These are phyloP conservation scores for Vitis rotundifolia DNA, from an alignment of 164 flowering plant genomes.

Conservation along the genomic window DNA sequence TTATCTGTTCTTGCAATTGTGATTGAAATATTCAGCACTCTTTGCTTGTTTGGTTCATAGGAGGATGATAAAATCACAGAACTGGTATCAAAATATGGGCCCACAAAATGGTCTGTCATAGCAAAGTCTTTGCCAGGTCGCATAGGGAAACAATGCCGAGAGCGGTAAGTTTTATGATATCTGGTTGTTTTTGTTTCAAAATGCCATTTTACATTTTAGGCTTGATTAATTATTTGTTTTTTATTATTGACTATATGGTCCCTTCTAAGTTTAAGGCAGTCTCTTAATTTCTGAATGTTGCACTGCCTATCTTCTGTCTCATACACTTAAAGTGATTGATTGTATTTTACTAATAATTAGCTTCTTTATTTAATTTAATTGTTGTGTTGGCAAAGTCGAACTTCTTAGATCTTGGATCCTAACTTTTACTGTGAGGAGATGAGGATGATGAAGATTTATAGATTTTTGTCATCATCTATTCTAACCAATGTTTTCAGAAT, in stretches of 20 bases:
- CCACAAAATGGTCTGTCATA: conserved; percentile 93
- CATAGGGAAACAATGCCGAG: conserved; percentile 98
- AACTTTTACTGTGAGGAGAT: neutral
- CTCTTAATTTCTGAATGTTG: neutral
- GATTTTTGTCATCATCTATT: too few relatives aligned
- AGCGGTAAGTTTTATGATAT: conserved; percentile 52
- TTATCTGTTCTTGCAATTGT: conserved; percentile 1
- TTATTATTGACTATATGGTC: neutral
- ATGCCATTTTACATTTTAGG: neutral
- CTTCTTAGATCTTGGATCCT: neutral
- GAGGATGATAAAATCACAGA: conserved; percentile 89
- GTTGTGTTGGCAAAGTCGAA: too few relatives aligned
- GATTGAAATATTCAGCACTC: conserved; percentile 5
- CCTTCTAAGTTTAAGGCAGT: neutral
- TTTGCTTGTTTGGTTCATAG: conserved; percentile 36
- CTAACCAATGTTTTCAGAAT: too few relatives aligned
- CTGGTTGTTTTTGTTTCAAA: neutral
- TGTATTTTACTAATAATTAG: too few relatives aligned
- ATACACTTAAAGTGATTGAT: too few relatives aligned
- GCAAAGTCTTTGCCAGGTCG: conserved; percentile 95
- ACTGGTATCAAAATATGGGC: conserved; percentile 76
- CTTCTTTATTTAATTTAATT: too few relatives aligned
- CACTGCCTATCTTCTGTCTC: neutral
- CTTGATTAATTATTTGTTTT: neutral
- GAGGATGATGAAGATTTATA: neutral